A percentile compares a stretch with the other conserved stretches of the same genome.
Evolutionary conservation across 169 alveolate species (phyloP).

Genomic region (Eimeria brunetti): DNA sequence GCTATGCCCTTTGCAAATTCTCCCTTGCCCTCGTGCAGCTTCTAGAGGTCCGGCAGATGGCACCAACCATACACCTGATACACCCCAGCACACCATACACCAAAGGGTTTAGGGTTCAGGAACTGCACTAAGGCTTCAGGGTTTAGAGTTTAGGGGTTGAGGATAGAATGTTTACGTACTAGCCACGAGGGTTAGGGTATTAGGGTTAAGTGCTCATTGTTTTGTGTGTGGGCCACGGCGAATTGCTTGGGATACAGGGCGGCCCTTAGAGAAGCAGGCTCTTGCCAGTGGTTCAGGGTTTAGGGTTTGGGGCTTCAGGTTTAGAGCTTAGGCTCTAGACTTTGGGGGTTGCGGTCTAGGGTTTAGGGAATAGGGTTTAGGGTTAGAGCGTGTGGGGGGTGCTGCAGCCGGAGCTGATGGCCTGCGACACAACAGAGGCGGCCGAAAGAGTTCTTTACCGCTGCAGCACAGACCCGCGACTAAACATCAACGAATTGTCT

Average conservation of each 20-base stretch:
- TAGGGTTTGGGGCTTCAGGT: neutral
- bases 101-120: neutral
- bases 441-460: constrained; percentile 61
- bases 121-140: neutral
- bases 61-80: neutral
- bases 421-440: constrained; percentile 56
- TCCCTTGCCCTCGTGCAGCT: constrained; percentile 78
- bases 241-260: neutral
- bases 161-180: too few species aligned
- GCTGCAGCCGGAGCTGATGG: constrained; percentile 63
- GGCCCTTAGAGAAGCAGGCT: neutral
- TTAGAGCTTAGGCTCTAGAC: neutral
- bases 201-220: neutral
- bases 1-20: constrained; percentile 61
- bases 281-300: neutral
- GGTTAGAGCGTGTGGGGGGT: neutral
- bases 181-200: neutral
- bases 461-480: constrained; percentile 70
- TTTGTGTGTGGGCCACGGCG: neutral
- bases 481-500: constrained; percentile 44
- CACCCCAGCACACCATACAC: neutral
- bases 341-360: neutral
- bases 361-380: neutral
- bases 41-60: constrained; percentile 38
- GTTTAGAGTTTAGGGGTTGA: neutral